phyloP scores from a whole-genome alignment of 345 rosid genomes.

The Ailanthus altissimus region DNA sequence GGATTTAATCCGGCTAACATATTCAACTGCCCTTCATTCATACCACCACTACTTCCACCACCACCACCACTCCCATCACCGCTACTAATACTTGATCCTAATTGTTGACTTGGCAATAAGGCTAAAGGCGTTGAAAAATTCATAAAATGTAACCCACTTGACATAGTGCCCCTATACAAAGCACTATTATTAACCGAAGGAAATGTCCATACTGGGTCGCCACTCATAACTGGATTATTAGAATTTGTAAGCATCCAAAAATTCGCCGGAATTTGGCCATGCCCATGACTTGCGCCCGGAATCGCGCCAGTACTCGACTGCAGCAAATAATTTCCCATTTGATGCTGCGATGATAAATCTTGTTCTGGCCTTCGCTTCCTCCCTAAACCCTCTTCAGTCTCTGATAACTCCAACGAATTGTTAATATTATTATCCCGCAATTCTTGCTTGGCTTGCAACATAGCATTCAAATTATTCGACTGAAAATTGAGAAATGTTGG shows the following conservation, averaged over 20 bases:
- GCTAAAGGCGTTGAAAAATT: conserved; percentile 89
- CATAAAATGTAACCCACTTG: conserved; percentile 94
- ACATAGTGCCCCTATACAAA: conserved; percentile 70
- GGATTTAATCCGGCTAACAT: conserved; percentile 75
- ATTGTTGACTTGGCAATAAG: conserved; percentile 70
- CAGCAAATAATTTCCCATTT: conserved; percentile 61
- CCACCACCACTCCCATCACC: conserved; percentile 26
- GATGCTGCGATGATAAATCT: conserved; percentile 57
- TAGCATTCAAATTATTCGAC: conserved; percentile 47
- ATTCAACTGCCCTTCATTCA: conserved; percentile 60
- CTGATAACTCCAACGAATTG: conserved; percentile 49
- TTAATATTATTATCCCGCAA: conserved; percentile 28
- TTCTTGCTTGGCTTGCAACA: conserved; percentile 71
- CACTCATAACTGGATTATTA: conserved; percentile 60
- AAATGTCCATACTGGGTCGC: conserved; percentile 91
- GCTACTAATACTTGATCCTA: conserved; percentile 45
- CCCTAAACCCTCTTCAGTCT: conserved; percentile 47
- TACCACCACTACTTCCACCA: conserved; percentile 32
- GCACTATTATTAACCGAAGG: conserved; percentile 68
- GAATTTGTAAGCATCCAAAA: conserved; percentile 91
- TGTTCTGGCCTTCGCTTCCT: conserved; percentile 66
- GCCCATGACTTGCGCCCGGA: conserved; percentile 53
- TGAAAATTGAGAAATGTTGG: conserved; percentile 78
- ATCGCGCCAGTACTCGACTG: conserved; percentile 65
- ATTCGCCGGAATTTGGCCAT: conserved; percentile 73